These are phyloP conservation scores for Phalaenopsis aphrodite DNA, from an alignment of 106 monocot genomes.

Conservation along the genomic window DNA sequence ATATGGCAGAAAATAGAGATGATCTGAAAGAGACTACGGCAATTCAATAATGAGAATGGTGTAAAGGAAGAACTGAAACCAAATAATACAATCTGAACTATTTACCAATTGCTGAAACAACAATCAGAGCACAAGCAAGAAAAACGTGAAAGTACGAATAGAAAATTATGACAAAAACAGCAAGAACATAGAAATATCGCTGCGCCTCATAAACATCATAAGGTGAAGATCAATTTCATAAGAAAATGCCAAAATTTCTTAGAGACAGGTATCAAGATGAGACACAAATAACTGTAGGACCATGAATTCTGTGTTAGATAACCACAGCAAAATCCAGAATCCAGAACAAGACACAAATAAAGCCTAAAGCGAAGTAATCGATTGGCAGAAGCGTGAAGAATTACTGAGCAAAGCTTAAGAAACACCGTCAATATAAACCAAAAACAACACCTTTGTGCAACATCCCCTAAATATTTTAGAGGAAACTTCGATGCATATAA, in stretches of 20 bases:
- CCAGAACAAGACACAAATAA: neutral
- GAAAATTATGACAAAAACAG: neutral
- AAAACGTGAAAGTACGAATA: neutral
- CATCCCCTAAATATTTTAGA: neutral
- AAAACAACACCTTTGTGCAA: neutral
- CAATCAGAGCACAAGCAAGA: neutral
- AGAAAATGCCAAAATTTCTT: neutral
- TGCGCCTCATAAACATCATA: neutral
- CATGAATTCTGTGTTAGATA: neutral
- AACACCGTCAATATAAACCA: neutral
- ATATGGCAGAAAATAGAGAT: neutral
- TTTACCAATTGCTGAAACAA: neutral
- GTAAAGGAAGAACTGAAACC: neutral
- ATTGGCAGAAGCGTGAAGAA: neutral
- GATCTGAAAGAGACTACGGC: neutral
- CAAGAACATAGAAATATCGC: neutral
- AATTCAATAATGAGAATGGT: neutral
- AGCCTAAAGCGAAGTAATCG: neutral
- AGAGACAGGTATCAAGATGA: neutral
- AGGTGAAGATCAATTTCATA: neutral
- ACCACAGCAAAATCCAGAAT: neutral
- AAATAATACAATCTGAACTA: neutral
- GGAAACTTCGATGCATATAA: neutral
- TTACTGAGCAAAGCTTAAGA: neutral
- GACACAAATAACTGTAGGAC: neutral